Conservation (phyloP, 148 eudicot genomes). For the Rhododendron vialii region DNA sequence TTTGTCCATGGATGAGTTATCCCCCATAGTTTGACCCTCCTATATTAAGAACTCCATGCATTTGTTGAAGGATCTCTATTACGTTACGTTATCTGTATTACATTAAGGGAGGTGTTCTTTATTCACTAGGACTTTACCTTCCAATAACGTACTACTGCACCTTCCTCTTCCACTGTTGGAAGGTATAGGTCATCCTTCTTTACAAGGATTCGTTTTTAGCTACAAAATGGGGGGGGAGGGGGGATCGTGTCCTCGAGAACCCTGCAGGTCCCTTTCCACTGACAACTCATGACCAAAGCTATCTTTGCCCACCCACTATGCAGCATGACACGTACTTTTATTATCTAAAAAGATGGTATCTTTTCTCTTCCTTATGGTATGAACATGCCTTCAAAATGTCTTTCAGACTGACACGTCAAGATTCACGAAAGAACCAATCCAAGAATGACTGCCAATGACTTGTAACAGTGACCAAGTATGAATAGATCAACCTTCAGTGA, state of each 20-base stretch:
- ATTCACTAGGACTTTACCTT: not conserved
- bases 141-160: not conserved
- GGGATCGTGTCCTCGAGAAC: not conserved
- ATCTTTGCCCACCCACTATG: not conserved
- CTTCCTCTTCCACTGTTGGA: not conserved
- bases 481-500: not conserved
- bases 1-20: not conserved
- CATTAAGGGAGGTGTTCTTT: not conserved
- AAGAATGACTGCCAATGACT: not conserved
- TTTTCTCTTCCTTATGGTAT: not conserved
- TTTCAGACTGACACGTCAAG: not conserved
- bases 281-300: not conserved
- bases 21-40: not conserved
- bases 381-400: not conserved
- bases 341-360: not conserved
- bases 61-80: not conserved
- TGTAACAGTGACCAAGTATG: not conserved
- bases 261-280: not conserved
- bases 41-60: not conserved
- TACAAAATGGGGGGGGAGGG: not conserved
- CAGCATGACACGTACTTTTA: not conserved
- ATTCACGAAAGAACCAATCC: not conserved
- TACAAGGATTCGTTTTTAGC: not conserved
- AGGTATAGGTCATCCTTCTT: not conserved
- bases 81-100: not conserved